Conservation (phyloP, 2,329 filamentous ascomycete genomes). For the Davidsoniella eucalypti region DNA sequence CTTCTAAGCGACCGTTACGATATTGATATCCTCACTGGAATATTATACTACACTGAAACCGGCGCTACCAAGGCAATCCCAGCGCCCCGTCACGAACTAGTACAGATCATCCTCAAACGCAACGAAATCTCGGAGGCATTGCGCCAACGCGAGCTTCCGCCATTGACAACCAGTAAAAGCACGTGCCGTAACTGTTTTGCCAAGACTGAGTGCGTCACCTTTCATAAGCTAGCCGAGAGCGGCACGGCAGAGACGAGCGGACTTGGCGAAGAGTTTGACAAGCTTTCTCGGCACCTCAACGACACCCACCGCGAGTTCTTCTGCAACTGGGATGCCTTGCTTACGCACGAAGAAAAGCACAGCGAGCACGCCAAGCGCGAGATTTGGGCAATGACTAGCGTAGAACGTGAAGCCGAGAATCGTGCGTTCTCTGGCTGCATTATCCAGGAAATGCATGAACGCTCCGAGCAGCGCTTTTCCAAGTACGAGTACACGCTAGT, state of each 20-base stretch:
- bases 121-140: slow-evolving; percentile 80
- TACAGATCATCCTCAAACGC: slow-evolving; percentile 92
- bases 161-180: slow-evolving; percentile 69
- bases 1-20: slow-evolving; percentile 90
- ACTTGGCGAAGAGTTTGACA: slow-evolving; percentile 65
- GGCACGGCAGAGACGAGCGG: slow-evolving; percentile 70
- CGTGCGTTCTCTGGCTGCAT: slow-evolving; percentile 81
- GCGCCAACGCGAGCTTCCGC: slow-evolving; percentile 65
- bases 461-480: slow-evolving; percentile 67
- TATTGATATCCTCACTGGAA: slow-evolving; percentile 73
- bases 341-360: slow-evolving; percentile 90
- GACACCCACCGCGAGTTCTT: slow-evolving; percentile 68
- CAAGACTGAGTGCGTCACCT: slow-evolving; percentile 78
- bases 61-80: slow-evolving; percentile 76
- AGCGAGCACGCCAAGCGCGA: slow-evolving; percentile 75
- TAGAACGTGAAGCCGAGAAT: slow-evolving; percentile 71
- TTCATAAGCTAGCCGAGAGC: slow-evolving; percentile 77
- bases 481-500: slow-evolving; percentile 74
- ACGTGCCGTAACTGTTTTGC: slow-evolving; percentile 81
- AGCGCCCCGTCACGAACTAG: slow-evolving; percentile 69
- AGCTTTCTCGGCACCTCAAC: slow-evolving; percentile 62
- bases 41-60: slow-evolving; percentile 89
- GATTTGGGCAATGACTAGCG: slow-evolving; percentile 89
- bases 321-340: slow-evolving; percentile 78
- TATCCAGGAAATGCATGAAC: slow-evolving; percentile 38